phyloP scores from a whole-genome alignment of 495 filamentous ascomycete species.

The Rhypophila decipiens region DNA sequence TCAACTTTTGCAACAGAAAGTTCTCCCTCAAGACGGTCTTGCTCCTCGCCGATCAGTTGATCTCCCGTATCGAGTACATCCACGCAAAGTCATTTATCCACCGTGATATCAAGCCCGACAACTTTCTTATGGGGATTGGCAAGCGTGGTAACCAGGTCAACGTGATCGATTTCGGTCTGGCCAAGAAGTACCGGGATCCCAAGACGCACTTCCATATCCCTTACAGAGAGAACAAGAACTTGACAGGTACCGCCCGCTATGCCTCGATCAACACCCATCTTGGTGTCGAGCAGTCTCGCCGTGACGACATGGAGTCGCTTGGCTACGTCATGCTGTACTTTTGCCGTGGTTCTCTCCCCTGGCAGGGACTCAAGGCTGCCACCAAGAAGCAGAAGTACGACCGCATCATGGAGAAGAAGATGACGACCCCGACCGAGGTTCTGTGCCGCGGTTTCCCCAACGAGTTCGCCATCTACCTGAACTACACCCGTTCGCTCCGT shows the following conservation, averaged over 20 bases:
- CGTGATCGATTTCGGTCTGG: constrained; percentile 98
- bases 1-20: constrained; percentile 99
- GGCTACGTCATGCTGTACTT: constrained; percentile 99
- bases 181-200: constrained; percentile 99
- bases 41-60: constrained; percentile 95
- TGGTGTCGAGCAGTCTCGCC: constrained; percentile 97
- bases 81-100: constrained; percentile 99
- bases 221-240: constrained; percentile 99
- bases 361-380: constrained; percentile 99
- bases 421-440: constrained; percentile 98
- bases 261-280: constrained; percentile 99
- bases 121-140: constrained; percentile 99
- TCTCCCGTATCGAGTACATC: constrained; percentile 99
- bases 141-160: constrained; percentile 99
- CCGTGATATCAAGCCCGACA: constrained; percentile 99
- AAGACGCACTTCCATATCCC: constrained; percentile 99
- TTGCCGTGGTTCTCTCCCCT: constrained; percentile 97
- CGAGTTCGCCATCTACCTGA: constrained; percentile 99
- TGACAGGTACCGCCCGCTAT: constrained; percentile 98
- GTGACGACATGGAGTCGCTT: constrained; percentile 99
- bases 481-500: constrained; percentile 97
- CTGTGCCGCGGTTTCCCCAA: constrained; percentile 99
- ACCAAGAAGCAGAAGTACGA: constrained; percentile 99
- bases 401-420: constrained; percentile 99
- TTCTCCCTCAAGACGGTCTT: constrained; percentile 99